A percentile compares a stretch with the other conserved stretches of the same genome.
phyloP scores from a whole-genome alignment of 1,284 basidiomycete species.

The Athelia sp. region DNA sequence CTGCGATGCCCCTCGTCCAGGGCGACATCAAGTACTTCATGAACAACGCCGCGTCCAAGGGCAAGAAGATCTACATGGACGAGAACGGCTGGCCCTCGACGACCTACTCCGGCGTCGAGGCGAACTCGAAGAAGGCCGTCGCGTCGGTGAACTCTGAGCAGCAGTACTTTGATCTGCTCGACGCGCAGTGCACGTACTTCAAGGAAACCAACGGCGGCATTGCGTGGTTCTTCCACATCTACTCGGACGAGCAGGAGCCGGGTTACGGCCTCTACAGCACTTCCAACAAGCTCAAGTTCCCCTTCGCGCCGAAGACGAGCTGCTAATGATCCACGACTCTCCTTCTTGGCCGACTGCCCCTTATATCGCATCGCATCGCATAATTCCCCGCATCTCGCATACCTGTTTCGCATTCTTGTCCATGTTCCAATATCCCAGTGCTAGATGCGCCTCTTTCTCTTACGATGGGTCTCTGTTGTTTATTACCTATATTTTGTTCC shows the following conservation, averaged over 20 bases:
- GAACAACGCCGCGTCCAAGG: conserved; percentile 36
- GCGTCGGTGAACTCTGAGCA: conserved; percentile 51
- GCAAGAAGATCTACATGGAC: conserved; percentile 70
- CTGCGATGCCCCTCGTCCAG: conserved; percentile 55
- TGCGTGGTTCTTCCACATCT: conserved; percentile 39
- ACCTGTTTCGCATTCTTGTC: no score
- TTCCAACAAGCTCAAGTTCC: conserved; percentile 46
- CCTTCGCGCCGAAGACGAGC: conserved; percentile 44
- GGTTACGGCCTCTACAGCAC: conserved; percentile 63
- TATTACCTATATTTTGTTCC: no score
- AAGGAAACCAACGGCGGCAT: conserved; percentile 31
- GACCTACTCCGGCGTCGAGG: conserved; percentile 53
- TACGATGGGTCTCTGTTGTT: no score
- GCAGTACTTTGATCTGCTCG: conserved; percentile 35
- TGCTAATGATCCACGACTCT: no score
- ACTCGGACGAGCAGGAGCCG: conserved; percentile 31
- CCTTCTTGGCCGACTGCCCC: no score
- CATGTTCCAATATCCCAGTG: no score
- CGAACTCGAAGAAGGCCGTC: conserved; percentile 46
- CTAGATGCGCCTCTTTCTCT: no score
- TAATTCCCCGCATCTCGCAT: no score
- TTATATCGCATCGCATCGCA: no score
- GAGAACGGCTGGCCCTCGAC: conserved; percentile 75
- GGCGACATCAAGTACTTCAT: conserved; percentile 62
- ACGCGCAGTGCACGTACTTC: conserved; percentile 28